Evolutionary conservation across 202 grass and related monocot species (phyloP).

Genomic region (Zizania palustris): DNA sequence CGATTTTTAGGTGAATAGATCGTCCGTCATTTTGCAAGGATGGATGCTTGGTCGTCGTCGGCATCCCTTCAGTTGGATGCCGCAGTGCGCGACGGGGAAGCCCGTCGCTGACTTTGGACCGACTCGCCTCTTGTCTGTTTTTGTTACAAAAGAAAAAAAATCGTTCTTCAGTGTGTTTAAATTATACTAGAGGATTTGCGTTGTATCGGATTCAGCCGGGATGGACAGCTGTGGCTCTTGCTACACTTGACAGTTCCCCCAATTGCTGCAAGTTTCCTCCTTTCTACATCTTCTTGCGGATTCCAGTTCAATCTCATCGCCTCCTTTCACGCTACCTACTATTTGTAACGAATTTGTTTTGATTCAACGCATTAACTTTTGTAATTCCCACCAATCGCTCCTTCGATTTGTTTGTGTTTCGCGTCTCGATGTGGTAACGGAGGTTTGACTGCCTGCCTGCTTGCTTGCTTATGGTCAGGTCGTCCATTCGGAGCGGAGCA

Average conservation of each 20-base stretch:
- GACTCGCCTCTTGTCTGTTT: not conserved
- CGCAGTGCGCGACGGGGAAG: not conserved
- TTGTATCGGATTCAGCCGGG: conserved; percentile 7
- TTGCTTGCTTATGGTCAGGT: not conserved
- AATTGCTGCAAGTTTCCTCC: not conserved
- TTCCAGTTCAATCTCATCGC: not conserved
- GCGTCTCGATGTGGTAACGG: not conserved
- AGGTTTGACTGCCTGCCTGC: conserved; percentile 18
- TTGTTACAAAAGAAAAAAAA: not conserved
- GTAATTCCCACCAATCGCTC: not conserved
- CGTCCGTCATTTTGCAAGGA: not conserved
- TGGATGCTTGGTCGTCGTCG: not conserved
- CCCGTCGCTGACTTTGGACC: conserved; percentile 15
- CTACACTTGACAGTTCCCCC: not conserved
- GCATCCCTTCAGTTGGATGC: not conserved
- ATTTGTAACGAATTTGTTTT: not conserved
- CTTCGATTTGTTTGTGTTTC: not conserved
- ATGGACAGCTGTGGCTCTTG: conserved; percentile 1
- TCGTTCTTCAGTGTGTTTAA: not conserved
- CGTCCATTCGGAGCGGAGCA: not conserved
- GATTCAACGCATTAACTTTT: not conserved
- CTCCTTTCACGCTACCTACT: not conserved
- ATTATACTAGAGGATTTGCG: not conserved
- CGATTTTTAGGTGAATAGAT: not conserved
- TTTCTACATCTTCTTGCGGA: not conserved